Evolutionary conservation across 2,329 filamentous ascomycete species (phyloP).

Genomic region (Clathrospora elynae): DNA sequence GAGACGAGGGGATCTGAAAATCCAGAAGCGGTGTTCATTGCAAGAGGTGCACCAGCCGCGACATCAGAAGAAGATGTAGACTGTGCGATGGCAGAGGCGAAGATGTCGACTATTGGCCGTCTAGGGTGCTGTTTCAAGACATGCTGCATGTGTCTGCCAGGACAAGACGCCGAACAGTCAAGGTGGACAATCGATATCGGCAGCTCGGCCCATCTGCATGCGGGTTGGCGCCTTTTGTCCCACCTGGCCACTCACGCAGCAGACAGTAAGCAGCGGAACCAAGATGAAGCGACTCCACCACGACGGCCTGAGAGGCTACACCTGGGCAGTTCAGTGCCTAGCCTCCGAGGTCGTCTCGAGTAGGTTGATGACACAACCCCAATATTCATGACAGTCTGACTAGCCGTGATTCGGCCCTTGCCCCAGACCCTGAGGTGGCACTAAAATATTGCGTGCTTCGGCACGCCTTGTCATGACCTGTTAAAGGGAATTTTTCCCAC

Average conservation of each 20-base stretch:
- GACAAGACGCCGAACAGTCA: slow-evolving; percentile 22
- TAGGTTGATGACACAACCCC: slow-evolving; percentile 12
- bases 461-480: slow-evolving; percentile 25
- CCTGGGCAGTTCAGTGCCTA: slow-evolving; percentile 3
- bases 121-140: slow-evolving; percentile 26
- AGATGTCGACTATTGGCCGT: slow-evolving; percentile 25
- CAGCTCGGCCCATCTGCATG: slow-evolving; percentile 20
- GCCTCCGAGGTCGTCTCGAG: slow-evolving; percentile 13
- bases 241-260: slow-evolving; percentile 21
- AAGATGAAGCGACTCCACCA: slow-evolving; percentile 11
- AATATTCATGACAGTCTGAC: slow-evolving; percentile 15
- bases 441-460: slow-evolving; percentile 30
- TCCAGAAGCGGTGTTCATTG: slow-evolving; percentile 45
- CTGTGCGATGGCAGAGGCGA: slow-evolving; percentile 17
- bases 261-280: slow-evolving; percentile 19
- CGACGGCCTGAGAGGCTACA: slow-evolving; percentile 4
- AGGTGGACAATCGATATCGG: slow-evolving; percentile 27
- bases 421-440: slow-evolving; percentile 22
- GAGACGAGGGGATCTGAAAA: slow-evolving; percentile 44
- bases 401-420: slow-evolving; percentile 21
- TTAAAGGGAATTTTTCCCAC: slow-evolving; percentile 36
- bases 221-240: slow-evolving; percentile 18
- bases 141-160: slow-evolving; percentile 27
- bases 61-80: slow-evolving; percentile 40
- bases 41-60: slow-evolving; percentile 38